Evolutionary conservation across 805 yeast genomes (phyloP).

Genomic region (Dipodascopsis uninucleata): DNA sequence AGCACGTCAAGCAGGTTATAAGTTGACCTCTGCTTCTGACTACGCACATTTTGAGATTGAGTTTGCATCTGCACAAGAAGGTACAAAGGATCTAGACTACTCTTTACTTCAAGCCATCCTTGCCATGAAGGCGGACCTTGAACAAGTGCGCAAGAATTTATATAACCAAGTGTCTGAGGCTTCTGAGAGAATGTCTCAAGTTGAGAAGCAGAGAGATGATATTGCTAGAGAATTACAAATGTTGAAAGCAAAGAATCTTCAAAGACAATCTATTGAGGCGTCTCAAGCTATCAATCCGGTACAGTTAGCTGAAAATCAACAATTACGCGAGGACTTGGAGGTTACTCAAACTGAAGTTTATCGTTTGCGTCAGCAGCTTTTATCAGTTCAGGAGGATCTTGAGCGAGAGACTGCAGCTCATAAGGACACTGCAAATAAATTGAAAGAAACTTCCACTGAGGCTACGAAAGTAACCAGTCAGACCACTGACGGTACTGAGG

Average conservation of each 20-base stretch:
- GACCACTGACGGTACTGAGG: too few relatives aligned
- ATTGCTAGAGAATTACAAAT: conserved; percentile 10
- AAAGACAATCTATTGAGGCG: conserved; percentile 11
- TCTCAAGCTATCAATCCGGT: conserved; percentile 22
- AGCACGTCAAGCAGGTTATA: conserved; percentile 29
- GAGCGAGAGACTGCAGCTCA: background rate
- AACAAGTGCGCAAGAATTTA: conserved; percentile 16
- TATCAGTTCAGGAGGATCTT: background rate
- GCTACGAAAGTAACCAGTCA: too few relatives aligned
- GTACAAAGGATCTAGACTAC: conserved; percentile 1
- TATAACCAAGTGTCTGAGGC: conserved; percentile 17
- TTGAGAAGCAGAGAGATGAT: conserved; percentile 16
- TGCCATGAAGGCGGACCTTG: conserved; percentile 26
- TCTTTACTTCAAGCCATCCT: conserved; percentile 21
- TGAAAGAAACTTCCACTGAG: background rate
- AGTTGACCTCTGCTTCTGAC: conserved; percentile 11
- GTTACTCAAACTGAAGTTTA: background rate
- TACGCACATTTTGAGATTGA: conserved; percentile 13
- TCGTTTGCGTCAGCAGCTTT: background rate
- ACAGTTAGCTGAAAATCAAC: conserved; percentile 1
- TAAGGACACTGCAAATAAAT: background rate
- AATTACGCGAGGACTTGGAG: background rate
- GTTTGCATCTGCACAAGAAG: conserved; percentile 1
- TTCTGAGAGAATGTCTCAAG: conserved; percentile 11
- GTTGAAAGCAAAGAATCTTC: conserved; percentile 1